A percentile compares a stretch with the other conserved stretches of the same genome.
phyloP scores from a whole-genome alignment of 2,329 filamentous ascomycete species.

The Aspergillus fischeri region DNA sequence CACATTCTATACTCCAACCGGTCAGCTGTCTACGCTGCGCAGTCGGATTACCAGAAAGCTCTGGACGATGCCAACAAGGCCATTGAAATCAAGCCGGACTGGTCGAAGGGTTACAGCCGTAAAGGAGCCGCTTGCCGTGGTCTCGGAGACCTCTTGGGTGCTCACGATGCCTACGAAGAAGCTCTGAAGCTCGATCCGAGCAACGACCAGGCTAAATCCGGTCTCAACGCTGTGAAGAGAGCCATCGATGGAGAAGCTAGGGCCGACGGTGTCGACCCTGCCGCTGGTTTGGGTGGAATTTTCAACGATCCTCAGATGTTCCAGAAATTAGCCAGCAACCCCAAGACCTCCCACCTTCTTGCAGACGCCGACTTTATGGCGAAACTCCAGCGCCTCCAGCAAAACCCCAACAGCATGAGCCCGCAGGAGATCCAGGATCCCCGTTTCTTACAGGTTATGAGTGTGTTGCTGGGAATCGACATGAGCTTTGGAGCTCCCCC shows the following conservation, averaged over 20 bases:
- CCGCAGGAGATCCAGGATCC: conserved; percentile 77
- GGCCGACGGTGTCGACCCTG: conserved; percentile 63
- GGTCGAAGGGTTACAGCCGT: conserved; percentile 93
- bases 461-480: conserved; percentile 88
- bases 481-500: conserved; percentile 66
- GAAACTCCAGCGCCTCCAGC: conserved; percentile 76
- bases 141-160: conserved; percentile 74
- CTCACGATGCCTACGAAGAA: conserved; percentile 86
- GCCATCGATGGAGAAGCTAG: conserved; percentile 76
- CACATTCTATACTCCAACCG: conserved; percentile 98
- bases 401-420: conserved; percentile 74
- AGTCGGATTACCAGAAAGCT: conserved; percentile 81
- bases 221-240: conserved; percentile 77
- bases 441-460: conserved; percentile 88
- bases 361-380: conserved; percentile 83
- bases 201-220: conserved; percentile 90
- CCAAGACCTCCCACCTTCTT: conserved; percentile 81
- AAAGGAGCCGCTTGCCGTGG: conserved; percentile 92
- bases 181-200: conserved; percentile 88
- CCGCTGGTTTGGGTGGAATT: conserved; percentile 78
- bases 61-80: conserved; percentile 90
- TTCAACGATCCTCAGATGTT: conserved; percentile 90
- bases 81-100: conserved; percentile 92
- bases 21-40: conserved; percentile 80
- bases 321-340: conserved; percentile 87